Conservation (phyloP, 768 basidiomycete genomes). For the Chalciporus chontae region DNA sequence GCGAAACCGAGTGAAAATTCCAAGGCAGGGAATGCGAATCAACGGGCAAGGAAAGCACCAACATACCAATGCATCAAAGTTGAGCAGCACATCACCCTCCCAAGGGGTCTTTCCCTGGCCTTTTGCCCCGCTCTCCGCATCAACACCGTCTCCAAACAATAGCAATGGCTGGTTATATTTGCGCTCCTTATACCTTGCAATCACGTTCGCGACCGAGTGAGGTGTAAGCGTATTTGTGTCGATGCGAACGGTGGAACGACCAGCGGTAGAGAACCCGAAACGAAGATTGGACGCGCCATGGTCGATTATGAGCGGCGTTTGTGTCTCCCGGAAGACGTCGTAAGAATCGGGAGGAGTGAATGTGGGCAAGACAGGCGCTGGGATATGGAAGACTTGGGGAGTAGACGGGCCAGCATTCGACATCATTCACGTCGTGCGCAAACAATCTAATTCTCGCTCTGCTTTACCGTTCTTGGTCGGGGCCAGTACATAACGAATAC, state of each 20-base stretch:
- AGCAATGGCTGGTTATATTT: slow-evolving; percentile 78
- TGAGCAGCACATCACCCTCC: slow-evolving; percentile 92
- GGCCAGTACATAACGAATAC: too few relatives aligned
- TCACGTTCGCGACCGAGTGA: slow-evolving; percentile 60
- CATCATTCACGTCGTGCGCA: too few relatives aligned
- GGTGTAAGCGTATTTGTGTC: slow-evolving; percentile 34
- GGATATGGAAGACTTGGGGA: slow-evolving; percentile 18
- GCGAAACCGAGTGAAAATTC: not conserved
- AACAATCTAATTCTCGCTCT: too few relatives aligned
- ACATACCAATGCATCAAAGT: slow-evolving; percentile 90
- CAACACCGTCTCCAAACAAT: slow-evolving; percentile 85
- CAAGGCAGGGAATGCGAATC: not conserved
- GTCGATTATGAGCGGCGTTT: slow-evolving; percentile 79
- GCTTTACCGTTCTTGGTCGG: too few relatives aligned
- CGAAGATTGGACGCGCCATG: slow-evolving; percentile 82
- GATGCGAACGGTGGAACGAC: slow-evolving; percentile 3
- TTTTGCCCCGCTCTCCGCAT: slow-evolving; percentile 80
- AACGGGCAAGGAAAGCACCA: not conserved
- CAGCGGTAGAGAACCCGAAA: slow-evolving; percentile 74
- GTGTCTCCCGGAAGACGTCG: slow-evolving; percentile 42
- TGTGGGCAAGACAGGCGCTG: slow-evolving; percentile 28
- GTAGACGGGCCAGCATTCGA: not conserved
- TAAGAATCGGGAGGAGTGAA: slow-evolving; percentile 45
- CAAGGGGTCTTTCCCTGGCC: slow-evolving; percentile 78
- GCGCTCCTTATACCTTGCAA: slow-evolving; percentile 89